Percentiles rank a stretch among this genome's conserved stretches.
These are phyloP conservation scores for Penicillium daleae DNA, from an alignment of 495 filamentous ascomycete genomes.

Conservation along the genomic window DNA sequence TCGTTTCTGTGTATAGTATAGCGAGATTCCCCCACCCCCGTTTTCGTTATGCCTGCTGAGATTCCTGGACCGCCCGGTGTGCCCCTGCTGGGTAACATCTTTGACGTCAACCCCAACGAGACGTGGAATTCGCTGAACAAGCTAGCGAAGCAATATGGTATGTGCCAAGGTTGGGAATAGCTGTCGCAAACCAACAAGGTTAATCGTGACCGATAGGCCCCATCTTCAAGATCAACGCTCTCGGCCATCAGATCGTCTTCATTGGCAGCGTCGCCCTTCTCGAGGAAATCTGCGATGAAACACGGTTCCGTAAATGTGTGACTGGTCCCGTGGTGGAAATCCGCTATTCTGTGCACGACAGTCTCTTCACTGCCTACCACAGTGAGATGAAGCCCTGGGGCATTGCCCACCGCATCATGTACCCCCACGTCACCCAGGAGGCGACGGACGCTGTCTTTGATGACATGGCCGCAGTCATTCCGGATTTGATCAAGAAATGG, in stretches of 20 bases:
- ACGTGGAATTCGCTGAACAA: constrained; percentile 65
- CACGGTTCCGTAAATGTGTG: constrained; percentile 68
- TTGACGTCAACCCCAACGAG: constrained; percentile 62
- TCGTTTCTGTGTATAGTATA: constrained; percentile 9
- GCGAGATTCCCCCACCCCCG: constrained; percentile 12
- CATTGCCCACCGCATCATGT: constrained; percentile 43
- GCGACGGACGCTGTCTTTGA: constrained; percentile 26
- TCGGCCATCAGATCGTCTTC: constrained; percentile 55
- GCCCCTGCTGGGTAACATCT: constrained; percentile 70
- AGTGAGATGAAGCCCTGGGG: constrained; percentile 69
- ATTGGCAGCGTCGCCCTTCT: constrained; percentile 60
- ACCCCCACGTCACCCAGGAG: constrained; percentile 25
- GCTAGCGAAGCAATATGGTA: constrained; percentile 67
- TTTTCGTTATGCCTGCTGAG: constrained; percentile 41
- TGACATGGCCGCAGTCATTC: constrained; percentile 34
- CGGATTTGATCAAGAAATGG: constrained; percentile 33
- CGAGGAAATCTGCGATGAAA: constrained; percentile 74
- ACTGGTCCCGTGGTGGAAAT: constrained; percentile 61
- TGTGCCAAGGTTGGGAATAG: background rate
- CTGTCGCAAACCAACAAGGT: background rate
- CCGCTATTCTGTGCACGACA: constrained; percentile 64
- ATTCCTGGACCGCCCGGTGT: constrained; percentile 71
- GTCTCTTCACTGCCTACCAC: constrained; percentile 70
- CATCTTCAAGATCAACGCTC: constrained; percentile 71
- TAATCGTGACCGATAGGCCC: constrained; percentile 47